phyloP scores from a whole-genome alignment of 2,329 filamentous ascomycete genomes.

The Ilyonectria robusta region DNA sequence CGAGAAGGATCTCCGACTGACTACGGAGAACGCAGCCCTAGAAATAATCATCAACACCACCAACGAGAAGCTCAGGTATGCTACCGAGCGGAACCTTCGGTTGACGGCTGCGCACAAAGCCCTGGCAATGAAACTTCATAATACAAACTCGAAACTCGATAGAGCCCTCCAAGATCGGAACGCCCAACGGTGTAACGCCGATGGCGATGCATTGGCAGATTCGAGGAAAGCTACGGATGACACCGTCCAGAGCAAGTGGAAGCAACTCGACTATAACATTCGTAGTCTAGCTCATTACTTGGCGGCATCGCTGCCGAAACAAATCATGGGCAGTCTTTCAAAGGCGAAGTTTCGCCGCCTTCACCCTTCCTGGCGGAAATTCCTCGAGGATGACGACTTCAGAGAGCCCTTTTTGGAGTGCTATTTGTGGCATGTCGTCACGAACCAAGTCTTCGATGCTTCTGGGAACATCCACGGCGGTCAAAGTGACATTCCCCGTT shows the following conservation, averaged over 20 bases:
- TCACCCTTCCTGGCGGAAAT: accelerated
- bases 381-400: not conserved
- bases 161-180: slow-evolving; percentile 15
- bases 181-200: not conserved
- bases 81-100: not conserved
- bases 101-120: not conserved
- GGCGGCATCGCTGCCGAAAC: accelerated
- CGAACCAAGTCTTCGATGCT: not conserved
- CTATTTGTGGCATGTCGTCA: slow-evolving; percentile 20
- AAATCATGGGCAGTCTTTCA: accelerated
- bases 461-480: accelerated
- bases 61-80: not conserved
- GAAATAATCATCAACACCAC: not conserved
- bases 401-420: not conserved
- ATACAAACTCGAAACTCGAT: not conserved
- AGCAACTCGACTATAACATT: slow-evolving; percentile 36
- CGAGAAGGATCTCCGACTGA: not conserved
- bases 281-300: slow-evolving; percentile 22
- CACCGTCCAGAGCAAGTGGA: slow-evolving; percentile 31
- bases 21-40: not conserved
- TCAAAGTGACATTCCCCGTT: accelerated
- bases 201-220: not conserved
- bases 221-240: slow-evolving; percentile 33
- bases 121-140: not conserved
- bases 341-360: accelerated